Percentiles rank a stretch among this genome's conserved stretches.
phyloP scores from a whole-genome alignment of 306 rosid genomes.

The Canavalia gladiata region DNA sequence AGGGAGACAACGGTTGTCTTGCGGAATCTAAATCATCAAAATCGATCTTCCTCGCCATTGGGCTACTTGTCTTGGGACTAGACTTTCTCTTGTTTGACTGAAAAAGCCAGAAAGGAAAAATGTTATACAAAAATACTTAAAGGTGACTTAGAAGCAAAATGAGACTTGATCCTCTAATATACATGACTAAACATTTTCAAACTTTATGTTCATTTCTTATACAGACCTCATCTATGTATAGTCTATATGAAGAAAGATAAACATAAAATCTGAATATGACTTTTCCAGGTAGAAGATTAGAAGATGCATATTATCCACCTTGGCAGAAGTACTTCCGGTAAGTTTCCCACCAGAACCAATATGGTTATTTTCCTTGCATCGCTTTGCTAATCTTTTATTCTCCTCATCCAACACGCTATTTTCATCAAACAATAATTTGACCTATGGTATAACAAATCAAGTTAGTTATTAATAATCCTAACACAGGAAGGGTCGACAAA shows the following conservation, averaged over 20 bases:
- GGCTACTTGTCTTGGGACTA: conserved; percentile 61
- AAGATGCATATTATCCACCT: conserved; percentile 57
- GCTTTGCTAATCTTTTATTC: conserved; percentile 66
- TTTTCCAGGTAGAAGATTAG: neutral
- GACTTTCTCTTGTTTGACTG: conserved; percentile 93
- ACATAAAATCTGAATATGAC: neutral
- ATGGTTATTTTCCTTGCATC: conserved; percentile 60
- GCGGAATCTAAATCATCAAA: conserved; percentile 60
- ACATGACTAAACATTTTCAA: neutral
- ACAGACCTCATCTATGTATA: neutral
- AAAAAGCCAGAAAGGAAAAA: conserved; percentile 25
- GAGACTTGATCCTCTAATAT: neutral
- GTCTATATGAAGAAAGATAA: neutral
- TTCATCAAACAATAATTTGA: conserved; percentile 72
- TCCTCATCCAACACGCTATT: conserved; percentile 70
- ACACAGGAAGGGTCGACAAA: neutral
- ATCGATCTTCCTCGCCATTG: conserved; percentile 67
- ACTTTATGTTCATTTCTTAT: neutral
- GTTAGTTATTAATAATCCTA: conserved; percentile 44
- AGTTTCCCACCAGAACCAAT: conserved; percentile 69
- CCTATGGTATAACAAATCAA: conserved; percentile 53
- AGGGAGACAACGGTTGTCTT: conserved; percentile 77
- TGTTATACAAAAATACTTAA: no score
- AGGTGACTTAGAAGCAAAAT: neutral
- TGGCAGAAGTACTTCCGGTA: conserved; percentile 66